phyloP scores from a whole-genome alignment of 176 grass and related monocot species.

The Calamus simplicifolius region DNA sequence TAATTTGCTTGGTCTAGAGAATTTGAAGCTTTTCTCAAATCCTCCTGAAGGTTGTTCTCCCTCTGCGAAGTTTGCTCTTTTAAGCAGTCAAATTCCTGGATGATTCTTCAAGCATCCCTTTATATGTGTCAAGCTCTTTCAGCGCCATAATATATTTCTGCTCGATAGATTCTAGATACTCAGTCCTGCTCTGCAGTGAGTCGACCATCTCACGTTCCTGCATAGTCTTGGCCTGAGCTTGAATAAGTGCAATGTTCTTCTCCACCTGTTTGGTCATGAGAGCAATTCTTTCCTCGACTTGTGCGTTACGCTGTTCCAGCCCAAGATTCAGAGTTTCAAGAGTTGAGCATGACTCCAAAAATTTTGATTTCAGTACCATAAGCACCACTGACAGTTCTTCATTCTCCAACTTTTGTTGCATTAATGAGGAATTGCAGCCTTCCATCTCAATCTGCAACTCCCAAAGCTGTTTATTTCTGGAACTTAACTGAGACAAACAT shows the following conservation, averaged over 20 bases:
- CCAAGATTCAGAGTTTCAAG: conserved; percentile 27
- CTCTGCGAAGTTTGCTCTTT: conserved; percentile 46
- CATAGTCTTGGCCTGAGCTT: conserved; percentile 27
- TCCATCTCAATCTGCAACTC: conserved; percentile 51
- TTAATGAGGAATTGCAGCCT: conserved; percentile 23
- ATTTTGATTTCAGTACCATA: conserved; percentile 27
- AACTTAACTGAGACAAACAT: conserved; percentile 25
- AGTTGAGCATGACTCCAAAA: conserved; percentile 33
- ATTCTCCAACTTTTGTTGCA: conserved; percentile 39
- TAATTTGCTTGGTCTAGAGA: conserved; percentile 41
- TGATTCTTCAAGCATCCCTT: conserved; percentile 40
- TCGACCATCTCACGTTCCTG: conserved; percentile 25
- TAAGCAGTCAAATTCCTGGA: conserved; percentile 34
- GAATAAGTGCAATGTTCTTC: conserved; percentile 29
- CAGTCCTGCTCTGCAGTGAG: conserved; percentile 28
- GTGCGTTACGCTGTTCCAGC: conserved; percentile 28
- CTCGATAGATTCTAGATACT: conserved; percentile 36
- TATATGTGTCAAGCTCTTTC: conserved; percentile 41
- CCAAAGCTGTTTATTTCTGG: conserved; percentile 34
- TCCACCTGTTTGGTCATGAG: conserved; percentile 28
- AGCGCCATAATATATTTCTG: conserved; percentile 35
- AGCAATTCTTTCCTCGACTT: conserved; percentile 21
- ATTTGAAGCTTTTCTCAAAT: conserved; percentile 27
- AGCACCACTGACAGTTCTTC: conserved; percentile 27
- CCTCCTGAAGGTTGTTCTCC: conserved; percentile 41